phyloP scores from a whole-genome alignment of 441 rosid genomes.

The Francoa sonchifolia region DNA sequence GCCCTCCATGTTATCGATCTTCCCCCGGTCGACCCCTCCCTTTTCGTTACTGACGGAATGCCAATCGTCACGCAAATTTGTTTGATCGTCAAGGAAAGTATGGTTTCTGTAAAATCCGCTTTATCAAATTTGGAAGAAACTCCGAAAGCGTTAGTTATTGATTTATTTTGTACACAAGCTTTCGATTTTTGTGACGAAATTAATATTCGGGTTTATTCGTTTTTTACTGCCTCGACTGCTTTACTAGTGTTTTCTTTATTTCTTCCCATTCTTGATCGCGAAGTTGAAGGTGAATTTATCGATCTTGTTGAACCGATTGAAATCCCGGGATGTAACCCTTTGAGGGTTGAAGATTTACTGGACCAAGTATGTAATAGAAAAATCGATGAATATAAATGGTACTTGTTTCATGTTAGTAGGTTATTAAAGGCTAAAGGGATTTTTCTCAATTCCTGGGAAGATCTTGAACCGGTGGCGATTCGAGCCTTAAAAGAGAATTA shows the following conservation, averaged over 20 bases:
- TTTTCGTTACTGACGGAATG: no score
- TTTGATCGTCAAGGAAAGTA: no score
- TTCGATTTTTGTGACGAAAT: neutral
- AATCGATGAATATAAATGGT: neutral
- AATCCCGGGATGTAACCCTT: neutral
- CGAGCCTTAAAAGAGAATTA: conserved; percentile 13
- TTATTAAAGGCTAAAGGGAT: conserved; percentile 3
- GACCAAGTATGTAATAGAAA: neutral
- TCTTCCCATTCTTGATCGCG: neutral
- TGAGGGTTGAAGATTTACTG: neutral
- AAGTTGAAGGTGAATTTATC: neutral
- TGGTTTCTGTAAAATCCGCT: no score
- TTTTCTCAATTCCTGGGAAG: conserved; percentile 19
- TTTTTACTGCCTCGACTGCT: neutral
- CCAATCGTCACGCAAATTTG: no score
- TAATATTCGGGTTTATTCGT: neutral
- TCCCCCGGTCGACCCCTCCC: neutral
- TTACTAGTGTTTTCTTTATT: neutral
- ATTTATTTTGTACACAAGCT: neutral
- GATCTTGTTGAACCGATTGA: neutral
- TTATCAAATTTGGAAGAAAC: no score
- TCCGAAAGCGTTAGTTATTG: neutral
- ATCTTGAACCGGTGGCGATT: conserved; percentile 16
- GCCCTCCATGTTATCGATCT: conserved; percentile 11
- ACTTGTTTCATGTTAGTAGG: neutral